Conservation (phyloP, 164 flowering plant species). For the Akebia trifoliata region DNA sequence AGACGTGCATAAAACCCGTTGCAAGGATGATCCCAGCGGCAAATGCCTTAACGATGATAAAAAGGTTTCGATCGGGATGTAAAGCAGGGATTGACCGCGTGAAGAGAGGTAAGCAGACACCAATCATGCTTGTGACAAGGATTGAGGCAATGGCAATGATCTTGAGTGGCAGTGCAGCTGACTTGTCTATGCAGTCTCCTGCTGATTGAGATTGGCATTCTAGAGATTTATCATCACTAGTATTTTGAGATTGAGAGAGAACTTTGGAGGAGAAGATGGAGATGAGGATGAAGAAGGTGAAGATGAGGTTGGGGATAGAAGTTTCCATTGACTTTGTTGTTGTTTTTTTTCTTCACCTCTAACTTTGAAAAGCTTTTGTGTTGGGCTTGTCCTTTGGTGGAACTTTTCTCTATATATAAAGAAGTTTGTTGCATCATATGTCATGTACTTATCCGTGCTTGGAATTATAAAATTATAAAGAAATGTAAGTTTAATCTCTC, state of each 20-base stretch:
- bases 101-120: constrained; percentile 24
- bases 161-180: constrained; percentile 18
- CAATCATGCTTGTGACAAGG: constrained; percentile 22
- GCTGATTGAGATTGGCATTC: constrained; percentile 15
- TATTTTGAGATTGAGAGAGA: too few species aligned
- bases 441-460: background rate
- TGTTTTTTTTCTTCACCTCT: too few species aligned
- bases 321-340: constrained; percentile 5
- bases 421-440: background rate
- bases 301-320: background rate
- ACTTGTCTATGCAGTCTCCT: constrained; percentile 15
- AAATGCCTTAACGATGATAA: constrained; percentile 26
- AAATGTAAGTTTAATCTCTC: too few species aligned
- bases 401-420: background rate
- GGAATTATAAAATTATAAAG: background rate
- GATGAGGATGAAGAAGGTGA: constrained; percentile 3
- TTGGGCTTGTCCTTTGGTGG: background rate
- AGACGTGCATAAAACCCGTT: constrained; percentile 30
- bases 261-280: constrained; percentile 9
- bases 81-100: constrained; percentile 16
- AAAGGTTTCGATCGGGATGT: constrained; percentile 20
- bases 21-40: constrained; percentile 31
- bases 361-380: too few species aligned
- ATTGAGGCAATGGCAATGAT: constrained; percentile 25
- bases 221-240: background rate